A percentile compares a stretch with the other conserved stretches of the same genome.
Conservation (phyloP, 352 stramenopile species). For the Pythium aristosporum region DNA sequence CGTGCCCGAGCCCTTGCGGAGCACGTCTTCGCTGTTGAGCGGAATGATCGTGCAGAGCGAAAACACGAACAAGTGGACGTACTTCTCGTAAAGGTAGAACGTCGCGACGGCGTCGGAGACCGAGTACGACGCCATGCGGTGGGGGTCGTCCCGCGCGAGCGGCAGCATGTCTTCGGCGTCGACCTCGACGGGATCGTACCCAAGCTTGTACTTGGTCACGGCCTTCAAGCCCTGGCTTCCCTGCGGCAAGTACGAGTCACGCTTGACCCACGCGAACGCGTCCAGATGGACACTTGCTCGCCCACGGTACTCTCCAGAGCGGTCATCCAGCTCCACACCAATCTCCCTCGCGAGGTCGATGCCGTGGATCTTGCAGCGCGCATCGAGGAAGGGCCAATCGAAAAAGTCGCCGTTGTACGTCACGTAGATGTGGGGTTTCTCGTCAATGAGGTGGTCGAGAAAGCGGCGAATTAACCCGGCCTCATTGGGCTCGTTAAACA, state of each 20-base stretch:
- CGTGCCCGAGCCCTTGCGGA: conserved; percentile 95
- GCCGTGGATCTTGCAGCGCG: conserved; percentile 88
- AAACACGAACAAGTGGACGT: conserved; percentile 99
- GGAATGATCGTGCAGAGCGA: conserved; percentile 99
- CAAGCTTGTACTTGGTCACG: conserved; percentile 99
- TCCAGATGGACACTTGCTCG: conserved; percentile 96
- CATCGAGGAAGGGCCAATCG: conserved; percentile 98
- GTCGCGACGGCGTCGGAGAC: conserved; percentile 99
- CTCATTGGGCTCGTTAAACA: conserved; percentile 96
- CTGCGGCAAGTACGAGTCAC: conserved; percentile 98
- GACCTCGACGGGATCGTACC: conserved; percentile 97
- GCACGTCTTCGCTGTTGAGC: conserved; percentile 97
- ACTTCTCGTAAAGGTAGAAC: conserved; percentile 99
- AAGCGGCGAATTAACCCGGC: conserved; percentile 83
- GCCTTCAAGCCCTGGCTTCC: conserved; percentile 98
- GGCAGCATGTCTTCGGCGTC: conserved; percentile 99
- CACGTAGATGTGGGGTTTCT: conserved; percentile 98
- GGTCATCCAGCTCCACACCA: conserved; percentile 68
- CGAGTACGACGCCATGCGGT: conserved; percentile 99
- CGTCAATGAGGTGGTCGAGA: conserved; percentile 88
- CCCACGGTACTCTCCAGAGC: conserved; percentile 91
- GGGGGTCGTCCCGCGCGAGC: conserved; percentile 92
- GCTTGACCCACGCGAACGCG: conserved; percentile 99
- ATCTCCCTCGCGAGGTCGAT: conserved; percentile 92
- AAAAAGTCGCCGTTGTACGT: conserved; percentile 99